Percentiles rank a stretch among this genome's conserved stretches.
Evolutionary conservation across 164 flowering plant genomes (phyloP).

Genomic region (Berberis vulgaris): DNA sequence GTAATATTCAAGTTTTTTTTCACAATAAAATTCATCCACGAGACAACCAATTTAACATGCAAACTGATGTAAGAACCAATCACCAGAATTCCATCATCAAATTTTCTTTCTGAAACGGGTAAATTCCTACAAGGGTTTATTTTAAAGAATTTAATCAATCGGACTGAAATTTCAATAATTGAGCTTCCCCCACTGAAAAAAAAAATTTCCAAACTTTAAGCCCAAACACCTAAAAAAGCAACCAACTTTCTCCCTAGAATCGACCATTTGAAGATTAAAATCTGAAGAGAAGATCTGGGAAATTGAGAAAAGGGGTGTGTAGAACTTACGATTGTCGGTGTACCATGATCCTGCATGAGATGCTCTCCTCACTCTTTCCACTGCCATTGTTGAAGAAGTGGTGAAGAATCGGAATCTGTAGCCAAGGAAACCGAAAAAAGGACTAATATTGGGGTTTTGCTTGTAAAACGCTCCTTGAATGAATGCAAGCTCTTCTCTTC

Average conservation of each 20-base stretch:
- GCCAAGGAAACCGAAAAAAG: not conserved
- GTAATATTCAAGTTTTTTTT: too few relatives aligned
- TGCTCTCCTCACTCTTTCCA: slow-evolving; percentile 68
- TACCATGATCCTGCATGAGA: slow-evolving; percentile 99
- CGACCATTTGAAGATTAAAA: not conserved
- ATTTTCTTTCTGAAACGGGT: too few relatives aligned
- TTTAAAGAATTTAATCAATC: too few relatives aligned
- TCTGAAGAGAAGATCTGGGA: not conserved
- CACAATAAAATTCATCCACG: too few relatives aligned
- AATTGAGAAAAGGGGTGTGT: not conserved
- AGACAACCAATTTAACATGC: too few relatives aligned
- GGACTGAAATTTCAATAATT: too few relatives aligned
- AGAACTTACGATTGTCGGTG: slow-evolving; percentile 68
- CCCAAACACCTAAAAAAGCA: not conserved
- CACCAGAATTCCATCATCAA: not conserved
- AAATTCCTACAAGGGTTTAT: too few relatives aligned
- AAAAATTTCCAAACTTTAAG: not conserved
- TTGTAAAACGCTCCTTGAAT: too few relatives aligned
- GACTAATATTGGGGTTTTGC: not conserved
- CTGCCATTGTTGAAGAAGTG: slow-evolving; percentile 1
- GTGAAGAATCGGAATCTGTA: not conserved
- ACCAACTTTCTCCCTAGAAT: not conserved
- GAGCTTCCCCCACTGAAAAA: not conserved
- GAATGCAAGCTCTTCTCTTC: too few relatives aligned
- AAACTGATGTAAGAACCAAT: too few relatives aligned